Evolutionary conservation across 148 eudicot species (phyloP).

Genomic region (Vaccinium macrocarpon): DNA sequence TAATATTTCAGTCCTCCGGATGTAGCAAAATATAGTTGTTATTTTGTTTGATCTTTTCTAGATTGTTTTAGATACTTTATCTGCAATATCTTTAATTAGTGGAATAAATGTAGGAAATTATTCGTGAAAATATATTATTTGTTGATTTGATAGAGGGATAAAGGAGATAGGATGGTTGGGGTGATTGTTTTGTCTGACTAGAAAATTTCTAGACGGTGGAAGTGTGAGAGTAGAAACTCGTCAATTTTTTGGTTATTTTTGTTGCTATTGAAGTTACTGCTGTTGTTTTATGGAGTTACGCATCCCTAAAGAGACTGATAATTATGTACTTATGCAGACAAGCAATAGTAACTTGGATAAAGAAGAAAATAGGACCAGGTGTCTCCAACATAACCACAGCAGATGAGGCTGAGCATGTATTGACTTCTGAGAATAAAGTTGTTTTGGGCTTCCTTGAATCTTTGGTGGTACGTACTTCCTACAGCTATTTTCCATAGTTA

Average conservation of each 20-base stretch:
- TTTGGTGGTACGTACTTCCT: constrained; percentile 52
- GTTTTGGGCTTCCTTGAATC: constrained; percentile 75
- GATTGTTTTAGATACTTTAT: neutral
- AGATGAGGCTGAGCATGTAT: constrained; percentile 73
- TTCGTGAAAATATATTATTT: neutral
- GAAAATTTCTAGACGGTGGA: neutral
- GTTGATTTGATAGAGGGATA: neutral
- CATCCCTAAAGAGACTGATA: neutral
- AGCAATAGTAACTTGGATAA: constrained; percentile 90
- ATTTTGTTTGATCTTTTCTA: too few relatives aligned
- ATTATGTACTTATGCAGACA: constrained; percentile 48
- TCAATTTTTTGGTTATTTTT: neutral
- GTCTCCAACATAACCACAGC: constrained; percentile 62
- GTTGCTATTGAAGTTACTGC: neutral
- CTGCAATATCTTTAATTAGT: neutral
- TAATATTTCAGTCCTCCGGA: too few relatives aligned
- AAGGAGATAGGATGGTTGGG: neutral
- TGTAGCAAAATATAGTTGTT: too few relatives aligned
- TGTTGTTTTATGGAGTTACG: neutral
- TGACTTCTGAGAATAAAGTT: constrained; percentile 66
- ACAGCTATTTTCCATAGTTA: neutral
- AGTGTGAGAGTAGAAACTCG: neutral
- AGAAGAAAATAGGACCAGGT: constrained; percentile 88
- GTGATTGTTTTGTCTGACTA: neutral
- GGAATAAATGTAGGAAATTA: neutral